Conservation (phyloP, 805 yeast genomes). For the Wickerhamiella sorbophila region DNA sequence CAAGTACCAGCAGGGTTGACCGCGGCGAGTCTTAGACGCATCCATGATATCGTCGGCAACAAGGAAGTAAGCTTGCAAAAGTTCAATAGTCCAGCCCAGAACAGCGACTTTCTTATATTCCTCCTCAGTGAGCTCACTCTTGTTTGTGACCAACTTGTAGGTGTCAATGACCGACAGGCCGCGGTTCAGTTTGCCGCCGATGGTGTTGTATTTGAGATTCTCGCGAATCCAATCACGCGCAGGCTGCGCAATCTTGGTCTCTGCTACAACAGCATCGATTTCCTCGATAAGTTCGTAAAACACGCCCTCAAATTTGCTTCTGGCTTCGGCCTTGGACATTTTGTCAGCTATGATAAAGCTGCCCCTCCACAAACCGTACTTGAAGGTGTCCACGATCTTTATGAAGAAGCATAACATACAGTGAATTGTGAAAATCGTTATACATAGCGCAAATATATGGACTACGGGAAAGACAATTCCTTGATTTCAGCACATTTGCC, state of each 20-base stretch:
- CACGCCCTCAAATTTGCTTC: constrained; percentile 29
- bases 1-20: constrained; percentile 96
- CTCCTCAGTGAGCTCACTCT: constrained; percentile 42
- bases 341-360: background rate
- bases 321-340: background rate
- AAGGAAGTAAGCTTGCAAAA: constrained; percentile 88
- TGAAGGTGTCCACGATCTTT: too few relatives aligned
- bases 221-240: constrained; percentile 76
- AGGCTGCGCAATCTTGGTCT: constrained; percentile 70
- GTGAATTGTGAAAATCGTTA: too few relatives aligned
- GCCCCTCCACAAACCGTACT: too few relatives aligned
- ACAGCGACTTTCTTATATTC: constrained; percentile 78
- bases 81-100: constrained; percentile 90
- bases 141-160: constrained; percentile 61
- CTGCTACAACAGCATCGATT: constrained; percentile 41
- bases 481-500: too few relatives aligned
- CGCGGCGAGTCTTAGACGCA: constrained; percentile 88
- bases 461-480: too few relatives aligned
- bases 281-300: constrained; percentile 74
- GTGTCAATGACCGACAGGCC: constrained; percentile 94
- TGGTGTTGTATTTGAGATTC: constrained; percentile 65
- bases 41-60: constrained; percentile 99
- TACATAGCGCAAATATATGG: too few relatives aligned
- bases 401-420: too few relatives aligned
- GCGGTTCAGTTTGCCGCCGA: constrained; percentile 94